These are phyloP conservation scores for Dentipellis fragilis DNA, from an alignment of 768 basidiomycete species.

Conservation along the genomic window DNA sequence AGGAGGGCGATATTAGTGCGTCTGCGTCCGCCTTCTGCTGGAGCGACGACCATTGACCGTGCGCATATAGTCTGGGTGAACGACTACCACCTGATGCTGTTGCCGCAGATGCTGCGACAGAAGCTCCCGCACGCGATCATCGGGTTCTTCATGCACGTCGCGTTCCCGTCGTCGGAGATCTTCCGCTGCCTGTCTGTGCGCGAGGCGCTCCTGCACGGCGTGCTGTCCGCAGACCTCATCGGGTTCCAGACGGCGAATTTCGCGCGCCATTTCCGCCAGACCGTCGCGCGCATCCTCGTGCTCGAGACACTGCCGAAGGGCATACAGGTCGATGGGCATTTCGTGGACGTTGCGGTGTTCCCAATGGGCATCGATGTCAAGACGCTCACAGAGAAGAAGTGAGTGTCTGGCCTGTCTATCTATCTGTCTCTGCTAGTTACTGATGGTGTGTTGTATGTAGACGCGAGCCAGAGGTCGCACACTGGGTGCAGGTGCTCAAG, in stretches of 20 bases:
- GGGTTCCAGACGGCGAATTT: conserved; percentile 87
- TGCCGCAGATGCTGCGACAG: conserved; percentile 77
- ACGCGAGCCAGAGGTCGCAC: conserved; percentile 64
- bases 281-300: conserved; percentile 68
- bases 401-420: too few relatives aligned
- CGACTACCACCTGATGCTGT: conserved; percentile 94
- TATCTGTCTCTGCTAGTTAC: neutral
- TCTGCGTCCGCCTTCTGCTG: neutral
- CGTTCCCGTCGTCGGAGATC: conserved; percentile 92
- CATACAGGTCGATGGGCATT: conserved; percentile 58
- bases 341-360: conserved; percentile 82
- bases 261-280: conserved; percentile 80
- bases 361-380: conserved; percentile 84
- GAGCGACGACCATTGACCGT: too few relatives aligned
- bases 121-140: conserved; percentile 57
- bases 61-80: conserved; percentile 59
- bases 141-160: conserved; percentile 94
- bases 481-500: conserved; percentile 72
- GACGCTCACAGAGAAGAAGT: conserved; percentile 59
- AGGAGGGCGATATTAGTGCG: conserved; percentile 77
- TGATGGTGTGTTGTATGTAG: conserved; percentile 24
- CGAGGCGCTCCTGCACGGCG: conserved; percentile 67
- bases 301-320: conserved; percentile 80
- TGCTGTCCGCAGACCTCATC: conserved; percentile 90
- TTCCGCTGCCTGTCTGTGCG: conserved; percentile 84